Base-by-base conservation (phyloP, 2,329 filamentous ascomycete species). In the Periconia macrospinosa region DNA sequence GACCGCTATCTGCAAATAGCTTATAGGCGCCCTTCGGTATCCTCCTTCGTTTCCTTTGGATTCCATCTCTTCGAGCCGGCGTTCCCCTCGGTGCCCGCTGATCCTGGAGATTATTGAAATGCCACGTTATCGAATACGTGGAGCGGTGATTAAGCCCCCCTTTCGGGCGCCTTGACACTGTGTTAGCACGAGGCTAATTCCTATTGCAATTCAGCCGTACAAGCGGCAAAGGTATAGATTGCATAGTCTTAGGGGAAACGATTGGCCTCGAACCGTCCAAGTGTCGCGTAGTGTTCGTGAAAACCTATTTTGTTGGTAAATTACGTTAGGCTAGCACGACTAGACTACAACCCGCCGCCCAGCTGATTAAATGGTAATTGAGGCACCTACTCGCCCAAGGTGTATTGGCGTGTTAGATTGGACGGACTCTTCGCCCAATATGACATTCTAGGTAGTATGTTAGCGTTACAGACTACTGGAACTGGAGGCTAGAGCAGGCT, bases 361-460 rank as follows among this genome's bases (percentile, higher is more conserved):
- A 54, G 49, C 41, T 33, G 50, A 43, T 49, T 23, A 42, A 43
- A n/a, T 50, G 37, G 47, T 27, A 27, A 40, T 54, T 40, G 33
- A 27, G 19, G 47, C 14, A 56, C 48, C 15, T 56, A 55, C 41
- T 57, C 37, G 42, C 50, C 52, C 18, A 58, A 33, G 23, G 17
- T 58, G 45, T 43, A 45, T 37, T 15, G 35, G 47, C 19, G 15
- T 20, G 17, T 45, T 35, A 40, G 40, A 50, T 55, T 55, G 30
- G 45, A 53, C 13, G 53, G 52, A 43, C 55, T 35, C 54, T 54
- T 10, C 41, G 45, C 54, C 49, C 20, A 41, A n/a, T 19, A 53
- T 57, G 41, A 58, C 46, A 41, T 41, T 52, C 56, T 54, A 48
- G 49, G 48, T 55, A 40, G 35, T 35, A 53, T 59, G 50, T 47